Conservation (phyloP, 352 stramenopile genomes). For the Phytophthora agathidicida region DNA sequence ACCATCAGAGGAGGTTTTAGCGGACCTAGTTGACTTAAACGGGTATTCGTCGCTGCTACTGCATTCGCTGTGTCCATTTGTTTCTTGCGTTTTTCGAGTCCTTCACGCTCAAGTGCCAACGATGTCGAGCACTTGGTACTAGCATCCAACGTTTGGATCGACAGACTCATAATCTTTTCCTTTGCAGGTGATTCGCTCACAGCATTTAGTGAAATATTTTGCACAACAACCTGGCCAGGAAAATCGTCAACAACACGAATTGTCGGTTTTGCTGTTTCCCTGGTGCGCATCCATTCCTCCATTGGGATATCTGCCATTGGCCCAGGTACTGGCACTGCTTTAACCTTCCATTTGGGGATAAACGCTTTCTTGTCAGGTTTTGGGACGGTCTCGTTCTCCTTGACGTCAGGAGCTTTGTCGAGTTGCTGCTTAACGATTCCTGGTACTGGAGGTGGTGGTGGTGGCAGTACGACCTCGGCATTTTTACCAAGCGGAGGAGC, state of each 20-base stretch:
- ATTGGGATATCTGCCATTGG: slow-evolving; percentile 62
- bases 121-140: slow-evolving; percentile 33
- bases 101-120: slow-evolving; percentile 69
- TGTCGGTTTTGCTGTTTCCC: slow-evolving; percentile 55
- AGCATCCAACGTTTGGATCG: slow-evolving; percentile 30
- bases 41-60: slow-evolving; percentile 75
- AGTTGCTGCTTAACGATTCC: neutral
- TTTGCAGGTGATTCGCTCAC: no score
- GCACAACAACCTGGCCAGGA: no score
- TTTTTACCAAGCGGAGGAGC: slow-evolving; percentile 24
- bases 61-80: slow-evolving; percentile 79
- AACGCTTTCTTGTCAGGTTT: no score
- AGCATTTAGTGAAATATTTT: no score
- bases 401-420: no score
- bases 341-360: no score
- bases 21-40: slow-evolving; percentile 65
- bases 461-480: slow-evolving; percentile 13
- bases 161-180: slow-evolving; percentile 40
- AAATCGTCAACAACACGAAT: slow-evolving; percentile 35
- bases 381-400: no score
- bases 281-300: slow-evolving; percentile 80
- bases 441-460: slow-evolving; percentile 39
- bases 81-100: slow-evolving; percentile 72
- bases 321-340: slow-evolving; percentile 50
- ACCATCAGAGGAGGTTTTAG: slow-evolving; percentile 27